Base-by-base conservation (phyloP, 2,329 filamentous ascomycete species). In the Lithohypha guttulata region DNA sequence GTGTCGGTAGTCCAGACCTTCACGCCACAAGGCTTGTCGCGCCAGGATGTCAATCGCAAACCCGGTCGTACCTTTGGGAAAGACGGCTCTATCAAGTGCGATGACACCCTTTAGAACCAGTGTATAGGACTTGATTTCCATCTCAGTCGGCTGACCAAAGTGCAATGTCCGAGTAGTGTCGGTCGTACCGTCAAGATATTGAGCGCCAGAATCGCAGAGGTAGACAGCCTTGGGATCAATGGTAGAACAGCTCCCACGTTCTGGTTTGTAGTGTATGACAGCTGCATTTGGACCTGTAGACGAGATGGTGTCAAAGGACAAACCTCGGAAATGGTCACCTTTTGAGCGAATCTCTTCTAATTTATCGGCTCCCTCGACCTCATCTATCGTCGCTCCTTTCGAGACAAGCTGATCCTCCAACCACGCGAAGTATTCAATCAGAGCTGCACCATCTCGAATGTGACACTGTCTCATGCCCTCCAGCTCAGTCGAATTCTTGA, bases 401-500 rank as follows among this genome's bases (percentile, higher is more conserved):
- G 70, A 75, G 42, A 84, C 57, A 17, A 98, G 68, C 55, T 95
- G 81, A 53, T 95, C 75, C 59, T 98, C 91, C 3, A 98, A 72
- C 91, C 91, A 98, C 9, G 91, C 85, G 59, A 98, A 95, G 59
- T 86, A 98, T 57, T 94, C 79, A 41, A 77, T 87, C 45, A 96
- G 62, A 2, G 91, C 89, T 32, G 85, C 86, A 32, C 91, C 91
- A 54, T 98, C 91, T 47, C 91, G 78, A 50, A 96, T 77, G 57
- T 98, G 91, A 56, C 91, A 96, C 42, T 82, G 75, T 45, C 86
- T 76, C 91, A 98, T 96, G 44, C 91, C 91, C 52, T 84, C 77
- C 30, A 95, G 66, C 59, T 98, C 91, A 0, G 75, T 78, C 41
- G 84, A 77, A 52, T 95, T 98, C 65, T 98, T 98, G 58, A 96